Percentiles rank a stretch among this genome's conserved stretches.
Evolutionary conservation across 1,284 basidiomycete species (phyloP).

Genomic region (Leccinum pachyderme): DNA sequence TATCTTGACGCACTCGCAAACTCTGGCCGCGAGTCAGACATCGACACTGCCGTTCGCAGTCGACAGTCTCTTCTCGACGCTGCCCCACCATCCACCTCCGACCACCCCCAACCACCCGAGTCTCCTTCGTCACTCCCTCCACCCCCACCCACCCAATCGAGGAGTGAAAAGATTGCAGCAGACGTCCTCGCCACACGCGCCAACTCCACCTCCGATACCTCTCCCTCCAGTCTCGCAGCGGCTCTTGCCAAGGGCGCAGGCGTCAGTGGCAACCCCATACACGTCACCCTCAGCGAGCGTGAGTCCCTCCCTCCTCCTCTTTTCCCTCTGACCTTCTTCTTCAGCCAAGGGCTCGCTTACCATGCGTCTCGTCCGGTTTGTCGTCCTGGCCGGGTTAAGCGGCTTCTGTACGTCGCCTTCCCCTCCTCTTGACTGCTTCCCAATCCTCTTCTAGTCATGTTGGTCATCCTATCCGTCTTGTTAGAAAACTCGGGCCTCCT

Average conservation of each 20-base stretch:
- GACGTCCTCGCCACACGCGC: slow-evolving; percentile 46
- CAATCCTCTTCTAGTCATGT: slow-evolving; percentile 51
- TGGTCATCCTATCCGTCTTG: slow-evolving; percentile 83
- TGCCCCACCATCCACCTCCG: slow-evolving; percentile 17
- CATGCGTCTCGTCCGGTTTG: slow-evolving; percentile 60
- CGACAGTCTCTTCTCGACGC: slow-evolving; percentile 61
- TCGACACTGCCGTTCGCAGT: slow-evolving; percentile 61
- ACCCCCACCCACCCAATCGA: slow-evolving; percentile 23
- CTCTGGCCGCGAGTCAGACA: slow-evolving; percentile 53
- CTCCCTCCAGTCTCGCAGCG: slow-evolving; percentile 33
- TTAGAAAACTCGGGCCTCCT: slow-evolving; percentile 91
- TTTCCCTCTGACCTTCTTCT: neutral
- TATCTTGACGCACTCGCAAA: slow-evolving; percentile 70
- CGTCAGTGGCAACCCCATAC: slow-evolving; percentile 58
- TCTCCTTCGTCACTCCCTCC: slow-evolving; percentile 26
- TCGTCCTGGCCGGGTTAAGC: slow-evolving; percentile 47
- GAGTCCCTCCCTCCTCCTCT: slow-evolving; percentile 29
- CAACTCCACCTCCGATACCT: slow-evolving; percentile 10
- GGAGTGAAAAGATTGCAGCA: slow-evolving; percentile 57
- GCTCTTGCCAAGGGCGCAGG: slow-evolving; percentile 44
- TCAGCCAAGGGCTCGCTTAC: slow-evolving; percentile 67
- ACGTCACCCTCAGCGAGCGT: slow-evolving; percentile 81
- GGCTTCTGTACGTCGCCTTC: slow-evolving; percentile 48
- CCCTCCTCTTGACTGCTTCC: neutral
- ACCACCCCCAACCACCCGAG: slow-evolving; percentile 11